phyloP scores from a whole-genome alignment of 106 monocot genomes.

The Dendrobium nobile region DNA sequence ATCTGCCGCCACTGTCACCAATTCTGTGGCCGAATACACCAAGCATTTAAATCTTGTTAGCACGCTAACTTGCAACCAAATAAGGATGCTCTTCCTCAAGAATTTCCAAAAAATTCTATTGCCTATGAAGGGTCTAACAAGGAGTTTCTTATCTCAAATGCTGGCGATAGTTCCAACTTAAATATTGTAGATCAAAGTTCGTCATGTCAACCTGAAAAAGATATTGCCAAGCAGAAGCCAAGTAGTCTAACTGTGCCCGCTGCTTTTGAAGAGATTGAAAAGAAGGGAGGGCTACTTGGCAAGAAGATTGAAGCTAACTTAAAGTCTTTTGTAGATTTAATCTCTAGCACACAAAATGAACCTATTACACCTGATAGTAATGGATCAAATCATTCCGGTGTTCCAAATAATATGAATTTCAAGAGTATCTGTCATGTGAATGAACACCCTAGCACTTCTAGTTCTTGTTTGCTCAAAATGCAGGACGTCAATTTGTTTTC shows the following conservation, averaged over 20 bases:
- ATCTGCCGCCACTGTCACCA: not conserved
- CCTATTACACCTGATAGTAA: not conserved
- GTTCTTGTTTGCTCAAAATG: slow-evolving; percentile 4
- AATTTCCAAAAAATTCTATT: slow-evolving; percentile 3
- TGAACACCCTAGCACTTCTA: slow-evolving; percentile 6
- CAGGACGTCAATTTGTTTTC: slow-evolving; percentile 6
- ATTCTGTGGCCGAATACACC: slow-evolving; percentile 4
- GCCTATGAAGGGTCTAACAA: not conserved
- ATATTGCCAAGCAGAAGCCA: not conserved
- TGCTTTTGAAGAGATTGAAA: slow-evolving; percentile 5
- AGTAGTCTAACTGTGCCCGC: not conserved
- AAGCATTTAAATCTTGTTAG: not conserved
- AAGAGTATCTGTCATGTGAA: not conserved
- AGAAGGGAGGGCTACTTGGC: not conserved
- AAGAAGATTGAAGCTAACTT: slow-evolving; percentile 11
- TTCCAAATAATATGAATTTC: not conserved
- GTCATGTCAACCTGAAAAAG: slow-evolving; percentile 11
- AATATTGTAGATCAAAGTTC: not conserved
- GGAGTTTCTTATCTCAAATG: not conserved
- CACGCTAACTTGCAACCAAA: slow-evolving; percentile 7
- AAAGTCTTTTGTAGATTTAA: not conserved
- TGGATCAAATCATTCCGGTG: not conserved
- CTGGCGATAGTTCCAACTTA: not conserved
- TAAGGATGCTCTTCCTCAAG: slow-evolving; percentile 6
- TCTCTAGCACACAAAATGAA: not conserved